Percentiles rank a stretch among this genome's conserved stretches.
phyloP scores from a whole-genome alignment of 73 alveolate species.

The Strombidium stylifer region DNA sequence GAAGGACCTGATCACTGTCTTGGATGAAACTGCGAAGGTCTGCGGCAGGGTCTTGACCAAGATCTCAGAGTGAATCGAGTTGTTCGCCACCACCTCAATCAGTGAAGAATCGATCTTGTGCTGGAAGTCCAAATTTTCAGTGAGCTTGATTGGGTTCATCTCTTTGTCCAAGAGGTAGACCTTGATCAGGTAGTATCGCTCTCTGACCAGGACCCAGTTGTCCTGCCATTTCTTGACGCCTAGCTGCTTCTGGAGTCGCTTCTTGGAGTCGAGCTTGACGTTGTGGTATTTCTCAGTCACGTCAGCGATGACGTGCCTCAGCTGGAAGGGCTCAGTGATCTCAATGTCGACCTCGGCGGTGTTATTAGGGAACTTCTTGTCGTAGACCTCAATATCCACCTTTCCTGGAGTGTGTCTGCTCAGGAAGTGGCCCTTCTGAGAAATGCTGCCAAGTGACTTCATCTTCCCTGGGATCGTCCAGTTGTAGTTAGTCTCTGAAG shows the following conservation, averaged over 20 bases:
- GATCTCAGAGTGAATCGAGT: slow-evolving; percentile 14
- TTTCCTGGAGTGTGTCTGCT: slow-evolving; percentile 31
- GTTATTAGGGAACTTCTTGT: slow-evolving; percentile 35
- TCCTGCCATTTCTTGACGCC: slow-evolving; percentile 6
- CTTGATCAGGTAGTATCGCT: slow-evolving; percentile 30
- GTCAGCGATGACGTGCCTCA: slow-evolving; percentile 46
- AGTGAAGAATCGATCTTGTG: background rate
- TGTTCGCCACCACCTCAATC: slow-evolving; percentile 9
- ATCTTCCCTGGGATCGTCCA: slow-evolving; percentile 27
- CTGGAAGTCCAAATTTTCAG: slow-evolving; percentile 39
- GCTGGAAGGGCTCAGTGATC: slow-evolving; percentile 42
- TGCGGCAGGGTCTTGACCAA: slow-evolving; percentile 10
- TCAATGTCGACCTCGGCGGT: slow-evolving; percentile 53
- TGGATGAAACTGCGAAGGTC: background rate
- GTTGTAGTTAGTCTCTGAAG: slow-evolving; percentile 42
- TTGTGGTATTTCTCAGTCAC: slow-evolving; percentile 17
- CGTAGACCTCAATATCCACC: slow-evolving; percentile 41
- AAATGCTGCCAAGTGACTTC: slow-evolving; percentile 7
- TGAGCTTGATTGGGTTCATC: slow-evolving; percentile 32
- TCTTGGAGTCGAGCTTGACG: background rate
- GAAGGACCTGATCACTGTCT: background rate
- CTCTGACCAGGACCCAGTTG: slow-evolving; percentile 45
- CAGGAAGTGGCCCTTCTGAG: slow-evolving; percentile 40
- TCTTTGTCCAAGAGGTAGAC: slow-evolving; percentile 35
- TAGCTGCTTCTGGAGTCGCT: background rate